Conservation (phyloP, 257 asterid genomes). For the Penstemon eatonii region DNA sequence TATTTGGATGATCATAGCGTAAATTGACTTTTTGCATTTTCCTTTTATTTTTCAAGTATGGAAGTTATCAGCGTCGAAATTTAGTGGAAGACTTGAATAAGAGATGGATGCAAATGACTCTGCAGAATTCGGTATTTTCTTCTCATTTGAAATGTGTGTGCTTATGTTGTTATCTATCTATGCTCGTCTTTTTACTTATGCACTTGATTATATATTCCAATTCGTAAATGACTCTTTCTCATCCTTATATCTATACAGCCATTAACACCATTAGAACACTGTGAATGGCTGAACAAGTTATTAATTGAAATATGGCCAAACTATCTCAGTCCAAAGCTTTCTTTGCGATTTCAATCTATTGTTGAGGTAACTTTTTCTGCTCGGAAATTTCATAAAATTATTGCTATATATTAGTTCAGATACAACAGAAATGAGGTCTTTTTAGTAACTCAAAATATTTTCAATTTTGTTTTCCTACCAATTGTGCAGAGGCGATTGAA, state of each 20-base stretch:
- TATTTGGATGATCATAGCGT: slow-evolving; percentile 17
- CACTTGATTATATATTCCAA: slow-evolving; percentile 2
- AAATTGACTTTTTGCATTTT: slow-evolving; percentile 26
- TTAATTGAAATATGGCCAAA: slow-evolving; percentile 75
- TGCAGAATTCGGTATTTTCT: slow-evolving; percentile 59
- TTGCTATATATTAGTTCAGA: background rate
- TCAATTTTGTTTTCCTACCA: slow-evolving; percentile 14
- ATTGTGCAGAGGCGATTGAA: slow-evolving; percentile 81
- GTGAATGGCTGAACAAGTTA: slow-evolving; percentile 97
- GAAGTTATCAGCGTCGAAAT: slow-evolving; percentile 63
- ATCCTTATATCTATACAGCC: slow-evolving; percentile 45
- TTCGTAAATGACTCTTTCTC: slow-evolving; percentile 13
- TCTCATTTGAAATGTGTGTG: background rate
- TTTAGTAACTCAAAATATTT: background rate
- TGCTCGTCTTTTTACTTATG: background rate
- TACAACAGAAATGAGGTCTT: background rate
- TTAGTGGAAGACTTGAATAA: slow-evolving; percentile 78
- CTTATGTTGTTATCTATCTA: background rate
- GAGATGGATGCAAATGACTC: slow-evolving; percentile 82
- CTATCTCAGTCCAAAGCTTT: slow-evolving; percentile 76
- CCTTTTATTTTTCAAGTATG: slow-evolving; percentile 53
- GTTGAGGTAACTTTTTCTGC: slow-evolving; percentile 60
- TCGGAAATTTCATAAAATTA: background rate
- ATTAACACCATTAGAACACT: slow-evolving; percentile 86
- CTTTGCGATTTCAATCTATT: slow-evolving; percentile 75